Evolutionary conservation across 2,329 filamentous ascomycete species (phyloP).

Genomic region (Incumbomyces lentus): DNA sequence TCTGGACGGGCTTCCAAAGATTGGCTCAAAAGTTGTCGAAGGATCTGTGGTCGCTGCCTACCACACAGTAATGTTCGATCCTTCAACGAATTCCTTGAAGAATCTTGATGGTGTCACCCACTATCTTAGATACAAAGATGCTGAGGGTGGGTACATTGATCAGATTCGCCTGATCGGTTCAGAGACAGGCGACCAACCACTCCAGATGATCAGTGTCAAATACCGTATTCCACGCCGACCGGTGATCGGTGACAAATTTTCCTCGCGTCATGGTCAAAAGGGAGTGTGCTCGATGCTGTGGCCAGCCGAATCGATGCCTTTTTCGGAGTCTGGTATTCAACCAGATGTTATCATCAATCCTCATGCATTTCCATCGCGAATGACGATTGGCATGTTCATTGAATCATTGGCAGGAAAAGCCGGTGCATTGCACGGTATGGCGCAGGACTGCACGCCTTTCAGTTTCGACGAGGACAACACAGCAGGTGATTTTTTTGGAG

Average conservation of each 20-base stretch:
- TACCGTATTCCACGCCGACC: conserved; percentile 82
- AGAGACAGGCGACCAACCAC: conserved; percentile 70
- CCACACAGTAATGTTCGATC: conserved; percentile 73
- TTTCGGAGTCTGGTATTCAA: conserved; percentile 91
- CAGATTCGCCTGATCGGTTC: conserved; percentile 84
- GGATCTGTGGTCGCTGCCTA: conserved; percentile 82
- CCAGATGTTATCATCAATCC: conserved; percentile 98
- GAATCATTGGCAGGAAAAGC: conserved; percentile 94
- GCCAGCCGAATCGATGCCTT: conserved; percentile 89
- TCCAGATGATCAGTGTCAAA: conserved; percentile 84
- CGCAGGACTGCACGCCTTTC: conserved; percentile 93
- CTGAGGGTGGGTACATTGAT: conserved; percentile 78
- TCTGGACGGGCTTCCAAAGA: conserved; percentile 72
- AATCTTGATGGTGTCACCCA: conserved; percentile 81
- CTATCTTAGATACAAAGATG: conserved; percentile 89
- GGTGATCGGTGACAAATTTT: conserved; percentile 97
- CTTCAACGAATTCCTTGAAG: conserved; percentile 59
- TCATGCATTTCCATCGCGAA: conserved; percentile 96
- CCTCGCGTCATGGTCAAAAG: conserved; percentile 95
- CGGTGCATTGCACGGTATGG: conserved; percentile 85
- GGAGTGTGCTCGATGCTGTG: conserved; percentile 95
- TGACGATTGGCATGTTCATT: conserved; percentile 99
- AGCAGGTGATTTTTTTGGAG: conserved; percentile 86
- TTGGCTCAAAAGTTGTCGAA: conserved; percentile 67
- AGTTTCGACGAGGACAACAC: conserved; percentile 87